These are phyloP conservation scores for Termitomyces sp. DNA, from an alignment of 768 basidiomycete genomes.

Conservation along the genomic window DNA sequence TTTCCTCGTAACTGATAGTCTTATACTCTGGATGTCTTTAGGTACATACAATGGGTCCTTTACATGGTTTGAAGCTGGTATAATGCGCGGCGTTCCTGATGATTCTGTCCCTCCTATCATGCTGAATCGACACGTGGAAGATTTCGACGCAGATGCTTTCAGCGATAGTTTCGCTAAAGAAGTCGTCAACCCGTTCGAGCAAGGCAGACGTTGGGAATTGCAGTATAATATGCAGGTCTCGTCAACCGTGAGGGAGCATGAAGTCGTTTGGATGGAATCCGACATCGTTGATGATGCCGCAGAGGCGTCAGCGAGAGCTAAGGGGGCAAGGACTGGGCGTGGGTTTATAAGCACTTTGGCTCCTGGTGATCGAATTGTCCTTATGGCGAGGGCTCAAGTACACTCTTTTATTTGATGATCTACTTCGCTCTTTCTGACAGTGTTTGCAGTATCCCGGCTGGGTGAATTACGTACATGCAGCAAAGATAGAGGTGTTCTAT, in stretches of 20 bases:
- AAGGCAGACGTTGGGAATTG: constrained; percentile 17
- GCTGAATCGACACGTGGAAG: neutral
- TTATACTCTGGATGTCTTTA: constrained; percentile 4
- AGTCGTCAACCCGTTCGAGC: constrained; percentile 11
- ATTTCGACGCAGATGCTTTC: constrained; percentile 4
- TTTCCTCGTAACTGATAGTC: neutral
- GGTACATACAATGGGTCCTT: constrained; percentile 24
- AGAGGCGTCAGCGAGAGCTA: constrained; percentile 10
- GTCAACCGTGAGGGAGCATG: constrained; percentile 10
- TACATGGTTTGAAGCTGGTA: constrained; percentile 29
- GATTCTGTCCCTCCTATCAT: neutral
- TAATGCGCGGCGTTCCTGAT: constrained; percentile 16
- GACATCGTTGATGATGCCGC: constrained; percentile 7
- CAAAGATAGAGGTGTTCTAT: constrained; percentile 23
- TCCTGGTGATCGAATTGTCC: constrained; percentile 17
- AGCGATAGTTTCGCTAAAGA: constrained; percentile 1
- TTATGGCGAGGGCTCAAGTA: constrained; percentile 26
- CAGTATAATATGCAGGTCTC: constrained; percentile 26
- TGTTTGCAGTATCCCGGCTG: constrained; percentile 23
- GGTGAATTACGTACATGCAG: constrained; percentile 19
- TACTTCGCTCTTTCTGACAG: neutral
- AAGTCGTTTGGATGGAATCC: constrained; percentile 20
- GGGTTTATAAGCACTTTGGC: constrained; percentile 18
- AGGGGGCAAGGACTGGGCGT: constrained; percentile 10
- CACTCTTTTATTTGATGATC: neutral